Percentiles rank a stretch among this genome's conserved stretches.
Conservation (phyloP, 768 basidiomycete species). For the Psilocybe cyanescens region DNA sequence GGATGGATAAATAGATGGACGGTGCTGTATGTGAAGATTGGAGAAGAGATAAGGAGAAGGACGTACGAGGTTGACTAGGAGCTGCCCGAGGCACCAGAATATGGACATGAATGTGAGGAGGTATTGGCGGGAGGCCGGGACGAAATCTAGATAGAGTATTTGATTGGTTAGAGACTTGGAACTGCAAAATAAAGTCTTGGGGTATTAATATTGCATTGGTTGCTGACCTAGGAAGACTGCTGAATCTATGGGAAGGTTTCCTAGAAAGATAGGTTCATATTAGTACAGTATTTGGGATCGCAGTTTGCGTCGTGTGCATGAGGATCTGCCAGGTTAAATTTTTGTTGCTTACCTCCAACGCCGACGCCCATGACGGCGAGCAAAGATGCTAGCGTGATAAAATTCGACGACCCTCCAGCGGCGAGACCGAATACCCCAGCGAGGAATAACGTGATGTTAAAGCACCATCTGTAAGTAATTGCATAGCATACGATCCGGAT, state of each 20-base stretch:
- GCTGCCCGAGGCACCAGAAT: slow-evolving; percentile 84
- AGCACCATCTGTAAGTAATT: slow-evolving; percentile 48
- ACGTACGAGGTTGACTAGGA: slow-evolving; percentile 50
- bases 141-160: slow-evolving; percentile 47
- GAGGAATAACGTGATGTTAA: slow-evolving; percentile 73
- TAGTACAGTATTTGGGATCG: not conserved
- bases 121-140: slow-evolving; percentile 73
- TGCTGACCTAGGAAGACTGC: slow-evolving; percentile 69
- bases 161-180: too few species aligned
- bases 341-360: slow-evolving; percentile 52
- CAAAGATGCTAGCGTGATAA: slow-evolving; percentile 52
- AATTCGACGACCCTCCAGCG: slow-evolving; percentile 62
- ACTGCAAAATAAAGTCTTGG: not conserved
- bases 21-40: too few species aligned
- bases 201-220: not conserved
- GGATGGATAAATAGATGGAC: too few species aligned
- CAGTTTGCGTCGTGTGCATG: too few species aligned
- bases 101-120: slow-evolving; percentile 72
- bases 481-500: not conserved
- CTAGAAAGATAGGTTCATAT: slow-evolving; percentile 7
- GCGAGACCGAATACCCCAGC: slow-evolving; percentile 67
- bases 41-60: not conserved
- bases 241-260: slow-evolving; percentile 76
- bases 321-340: too few species aligned
- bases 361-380: slow-evolving; percentile 66